Conservation (phyloP, 441 rosid species). For the Omphalea diandra region DNA sequence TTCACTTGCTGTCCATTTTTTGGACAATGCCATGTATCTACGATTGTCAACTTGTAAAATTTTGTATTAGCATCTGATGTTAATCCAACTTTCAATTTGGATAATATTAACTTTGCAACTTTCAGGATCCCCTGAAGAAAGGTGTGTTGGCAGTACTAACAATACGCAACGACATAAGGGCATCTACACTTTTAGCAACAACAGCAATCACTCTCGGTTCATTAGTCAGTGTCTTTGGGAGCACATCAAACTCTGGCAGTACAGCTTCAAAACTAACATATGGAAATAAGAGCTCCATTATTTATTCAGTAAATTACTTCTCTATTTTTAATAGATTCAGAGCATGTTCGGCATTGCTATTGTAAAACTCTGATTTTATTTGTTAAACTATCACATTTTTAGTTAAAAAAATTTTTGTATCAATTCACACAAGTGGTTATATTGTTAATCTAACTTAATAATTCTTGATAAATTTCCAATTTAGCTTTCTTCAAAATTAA, state of each 20-base stretch:
- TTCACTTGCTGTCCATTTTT: no score
- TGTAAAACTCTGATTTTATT: no score
- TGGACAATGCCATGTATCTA: no score
- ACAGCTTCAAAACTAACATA: slow-evolving; percentile 44
- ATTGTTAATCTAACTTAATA: no score
- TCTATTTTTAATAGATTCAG: no score
- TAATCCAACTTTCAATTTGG: not conserved
- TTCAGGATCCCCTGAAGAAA: slow-evolving; percentile 84
- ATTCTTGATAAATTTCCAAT: no score
- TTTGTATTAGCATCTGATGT: not conserved
- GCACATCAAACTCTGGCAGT: slow-evolving; percentile 46
- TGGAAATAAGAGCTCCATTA: slow-evolving; percentile 54
- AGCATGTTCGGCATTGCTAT: no score
- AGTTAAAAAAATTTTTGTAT: no score
- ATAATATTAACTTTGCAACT: not conserved
- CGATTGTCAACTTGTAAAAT: not conserved
- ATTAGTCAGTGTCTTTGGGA: slow-evolving; percentile 70
- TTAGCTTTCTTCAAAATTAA: no score
- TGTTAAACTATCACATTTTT: no score
- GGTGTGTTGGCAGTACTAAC: slow-evolving; percentile 83
- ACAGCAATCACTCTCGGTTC: slow-evolving; percentile 89
- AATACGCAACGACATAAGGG: slow-evolving; percentile 92
- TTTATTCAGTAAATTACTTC: slow-evolving; percentile 75
- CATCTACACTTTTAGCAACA: slow-evolving; percentile 86
- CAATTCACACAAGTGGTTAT: no score